Base-by-base conservation (phyloP, 768 basidiomycete genomes). In the Peribolospora kevripleyi region DNA sequence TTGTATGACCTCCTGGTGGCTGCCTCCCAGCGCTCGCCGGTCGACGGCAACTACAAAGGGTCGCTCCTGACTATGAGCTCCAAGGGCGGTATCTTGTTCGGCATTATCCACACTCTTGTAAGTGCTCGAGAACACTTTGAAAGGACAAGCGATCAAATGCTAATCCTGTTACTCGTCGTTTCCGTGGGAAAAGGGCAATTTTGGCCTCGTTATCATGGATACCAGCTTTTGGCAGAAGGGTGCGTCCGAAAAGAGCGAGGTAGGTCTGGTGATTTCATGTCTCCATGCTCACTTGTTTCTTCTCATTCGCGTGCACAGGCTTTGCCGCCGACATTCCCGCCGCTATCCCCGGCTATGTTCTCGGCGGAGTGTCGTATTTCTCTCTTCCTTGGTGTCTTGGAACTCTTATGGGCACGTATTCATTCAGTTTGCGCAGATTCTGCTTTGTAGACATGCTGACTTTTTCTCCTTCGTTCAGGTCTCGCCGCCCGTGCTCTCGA, bases 31-130 rank as follows among this genome's bases (percentile, higher is more conserved):
- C 68, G 70, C n/a, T 63, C 65, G 1, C 76, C 76, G 0, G 75
- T 77, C 0, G 57, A 56, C 0, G 75, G 76, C 6, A 77, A 76
- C 58, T 58, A 68, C 47, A 66, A 69, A 11, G 75, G 76, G 5
- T 74, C 73, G 52, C 77, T 76, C 59, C 56, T 76, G 42, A 77
- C 76, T 0, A 73, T 78, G 72, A 74, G 74, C 58, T 75, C 74
- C 11, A 50, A 51, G 69, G 71, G 55, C 52, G 65, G 66, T 11
- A 62, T 55, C 45, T 51, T 51, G 46, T 55, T 55, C 13, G 55
- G 50, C 5, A 51, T 51, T 40, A 38, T 55, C 38, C 41, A 37
- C 45, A 38, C 25, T 25, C 25, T 25, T 25, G 25, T 25, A 25
- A 25, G 25, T 55, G 42, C 38, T 60, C 7, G 55, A 36, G 47